These are phyloP conservation scores for Pachysandra terminalis DNA, from an alignment of 164 flowering plant species.

Conservation along the genomic window DNA sequence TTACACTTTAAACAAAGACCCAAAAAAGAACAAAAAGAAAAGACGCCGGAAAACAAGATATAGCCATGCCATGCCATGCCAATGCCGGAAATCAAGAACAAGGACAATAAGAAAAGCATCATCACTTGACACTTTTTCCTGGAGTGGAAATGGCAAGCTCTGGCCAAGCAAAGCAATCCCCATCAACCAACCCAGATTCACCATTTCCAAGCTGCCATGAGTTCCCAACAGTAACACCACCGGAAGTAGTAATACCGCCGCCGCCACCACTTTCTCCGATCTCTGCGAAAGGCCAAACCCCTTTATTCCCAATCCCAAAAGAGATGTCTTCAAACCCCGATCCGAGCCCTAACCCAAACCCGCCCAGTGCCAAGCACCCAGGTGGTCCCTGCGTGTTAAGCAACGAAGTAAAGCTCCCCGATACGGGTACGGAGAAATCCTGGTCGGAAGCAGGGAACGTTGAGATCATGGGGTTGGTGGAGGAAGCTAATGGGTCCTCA, in stretches of 20 bases:
- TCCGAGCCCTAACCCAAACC: conserved; percentile 27
- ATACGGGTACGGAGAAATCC: background rate
- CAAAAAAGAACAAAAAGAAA: background rate
- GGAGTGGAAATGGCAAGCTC: conserved; percentile 47
- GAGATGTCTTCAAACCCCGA: conserved; percentile 28
- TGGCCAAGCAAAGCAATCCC: conserved; percentile 46
- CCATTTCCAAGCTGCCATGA: conserved; percentile 27
- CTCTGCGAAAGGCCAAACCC: conserved; percentile 20
- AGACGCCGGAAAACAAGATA: background rate
- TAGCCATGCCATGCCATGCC: background rate
- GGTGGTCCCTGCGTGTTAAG: conserved; percentile 23
- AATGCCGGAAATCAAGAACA: background rate
- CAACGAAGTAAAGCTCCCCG: conserved; percentile 29
- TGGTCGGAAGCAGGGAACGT: background rate
- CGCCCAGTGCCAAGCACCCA: conserved; percentile 33
- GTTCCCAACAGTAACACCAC: conserved; percentile 9
- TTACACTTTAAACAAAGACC: no score
- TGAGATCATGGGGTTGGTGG: no score
- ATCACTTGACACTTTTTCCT: conserved; percentile 28
- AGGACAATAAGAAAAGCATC: background rate
- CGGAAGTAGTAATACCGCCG: no score
- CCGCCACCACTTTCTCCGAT: conserved; percentile 9
- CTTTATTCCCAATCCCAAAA: conserved; percentile 15
- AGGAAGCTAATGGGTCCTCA: background rate
- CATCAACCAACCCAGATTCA: conserved; percentile 23